These are phyloP conservation scores for Mycosphaerella arachidis DNA, from an alignment of 2,329 filamentous ascomycete genomes.

Conservation along the genomic window DNA sequence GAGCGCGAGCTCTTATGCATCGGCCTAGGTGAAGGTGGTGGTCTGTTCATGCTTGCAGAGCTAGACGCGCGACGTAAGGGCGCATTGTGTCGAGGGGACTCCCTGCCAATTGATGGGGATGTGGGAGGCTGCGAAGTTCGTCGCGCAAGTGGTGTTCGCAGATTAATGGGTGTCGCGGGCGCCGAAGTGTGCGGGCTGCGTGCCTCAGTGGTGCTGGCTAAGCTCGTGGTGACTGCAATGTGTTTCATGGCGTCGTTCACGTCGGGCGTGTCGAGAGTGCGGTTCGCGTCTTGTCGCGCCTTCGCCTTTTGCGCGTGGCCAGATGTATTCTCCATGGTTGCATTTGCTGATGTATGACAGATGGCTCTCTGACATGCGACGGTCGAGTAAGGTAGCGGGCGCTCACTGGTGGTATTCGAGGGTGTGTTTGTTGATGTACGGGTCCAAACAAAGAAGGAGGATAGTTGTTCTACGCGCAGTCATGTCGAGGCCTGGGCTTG, in stretches of 20 bases:
- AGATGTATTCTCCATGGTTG: not conserved
- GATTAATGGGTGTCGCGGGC: conserved; percentile 13
- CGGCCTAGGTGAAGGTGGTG: conserved; percentile 17
- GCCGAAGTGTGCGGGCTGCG: conserved; percentile 13
- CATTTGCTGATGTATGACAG: not conserved
- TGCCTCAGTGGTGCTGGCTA: conserved; percentile 1
- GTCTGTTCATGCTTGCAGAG: conserved; percentile 22
- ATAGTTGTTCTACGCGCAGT: not conserved
- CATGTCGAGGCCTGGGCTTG: not conserved
- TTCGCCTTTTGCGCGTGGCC: not conserved
- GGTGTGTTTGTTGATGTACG: not conserved
- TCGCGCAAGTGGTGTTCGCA: conserved; percentile 14
- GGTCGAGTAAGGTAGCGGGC: not conserved
- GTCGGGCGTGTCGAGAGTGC: conserved; percentile 7
- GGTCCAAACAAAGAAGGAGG: not conserved
- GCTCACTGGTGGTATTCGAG: not conserved
- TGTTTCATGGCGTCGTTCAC: conserved; percentile 10
- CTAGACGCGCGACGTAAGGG: conserved; percentile 25
- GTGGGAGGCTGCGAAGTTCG: conserved; percentile 14
- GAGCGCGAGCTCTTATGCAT: conserved; percentile 24
- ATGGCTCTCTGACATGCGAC: not conserved
- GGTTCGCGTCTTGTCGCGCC: not conserved
- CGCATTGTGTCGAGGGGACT: conserved; percentile 13
- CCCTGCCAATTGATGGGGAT: conserved; percentile 7
- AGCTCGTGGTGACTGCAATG: conserved; percentile 3